Base-by-base conservation (phyloP, 225 moss, liverwort and hornwort genomes). In the Pleurozium schreberi region DNA sequence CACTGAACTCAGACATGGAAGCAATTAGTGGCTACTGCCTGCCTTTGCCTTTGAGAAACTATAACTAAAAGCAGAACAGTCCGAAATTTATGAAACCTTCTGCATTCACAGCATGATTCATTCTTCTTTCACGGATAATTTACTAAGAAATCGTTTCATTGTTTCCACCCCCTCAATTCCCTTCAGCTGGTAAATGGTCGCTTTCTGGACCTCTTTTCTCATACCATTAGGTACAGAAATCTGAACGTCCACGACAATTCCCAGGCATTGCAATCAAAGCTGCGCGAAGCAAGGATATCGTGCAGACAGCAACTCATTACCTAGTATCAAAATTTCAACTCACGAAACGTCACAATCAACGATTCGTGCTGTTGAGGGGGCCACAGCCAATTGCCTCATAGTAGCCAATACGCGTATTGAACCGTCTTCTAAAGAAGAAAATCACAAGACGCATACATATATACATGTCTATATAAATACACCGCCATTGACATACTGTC, bases 301-400 rank as follows among this genome's bases (percentile, higher is more conserved):
- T 82, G 73, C 4, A 64, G 85, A 87, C 43, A 78, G 89, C 78
- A 91, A 89, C 87, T 79, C 91, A 50, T 49, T 10, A 92, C 87
- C 88, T 65, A 52, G 30, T 25, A 58, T 49, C 30, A 50, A 42
- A 90, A 80, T 63, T 71, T 86, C 84, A 84, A 81, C 62, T 87
- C 92, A 69, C 69, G 12, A 68, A 91, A 87, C 60, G 65, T 81
- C 52, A 53, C 68, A 70, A 61, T 78, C 85, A 60, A 87, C 81
- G n/a, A 27, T 78, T 93, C 89, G 63, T 68, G 60, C 66, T 61
- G 43, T 79, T 78, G 15, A 17, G 58, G 65, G 65, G 70, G 45
- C 27, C 31, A 87, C 80, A 88, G 66, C 38, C 52, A 76, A 67
- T 38, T 75, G 43, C 82, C 59, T 87, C 82, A 61, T 53, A 66